These are phyloP conservation scores for Dioscorea dumetorum DNA, from an alignment of 106 monocot genomes.

Conservation along the genomic window DNA sequence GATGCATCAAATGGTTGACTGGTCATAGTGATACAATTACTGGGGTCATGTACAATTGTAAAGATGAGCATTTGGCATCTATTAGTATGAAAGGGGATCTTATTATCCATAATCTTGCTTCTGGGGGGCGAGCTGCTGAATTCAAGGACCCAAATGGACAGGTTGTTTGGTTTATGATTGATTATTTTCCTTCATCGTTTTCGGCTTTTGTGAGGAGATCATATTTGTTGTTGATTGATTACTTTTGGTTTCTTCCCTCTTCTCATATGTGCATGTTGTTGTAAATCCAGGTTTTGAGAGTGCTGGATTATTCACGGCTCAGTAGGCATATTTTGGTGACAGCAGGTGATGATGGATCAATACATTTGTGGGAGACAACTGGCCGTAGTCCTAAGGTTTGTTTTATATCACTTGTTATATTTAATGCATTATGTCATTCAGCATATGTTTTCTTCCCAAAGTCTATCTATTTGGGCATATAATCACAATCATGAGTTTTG, in stretches of 20 bases:
- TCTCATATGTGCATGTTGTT: constrained; percentile 4
- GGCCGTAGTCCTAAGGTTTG: constrained; percentile 76
- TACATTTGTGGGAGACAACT: constrained; percentile 94
- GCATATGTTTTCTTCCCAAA: too few relatives aligned
- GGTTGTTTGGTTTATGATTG: constrained; percentile 38
- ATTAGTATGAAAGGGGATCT: constrained; percentile 90
- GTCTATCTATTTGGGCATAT: too few relatives aligned
- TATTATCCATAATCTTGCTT: constrained; percentile 94
- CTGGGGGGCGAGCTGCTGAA: constrained; percentile 82
- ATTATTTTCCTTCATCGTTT: background rate
- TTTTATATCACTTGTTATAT: background rate
- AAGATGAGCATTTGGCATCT: constrained; percentile 93
- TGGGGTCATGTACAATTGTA: constrained; percentile 93
- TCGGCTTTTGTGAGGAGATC: background rate
- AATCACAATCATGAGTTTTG: too few relatives aligned
- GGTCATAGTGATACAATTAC: constrained; percentile 85
- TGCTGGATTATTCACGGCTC: constrained; percentile 91
- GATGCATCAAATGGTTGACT: constrained; percentile 90
- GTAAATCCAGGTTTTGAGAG: constrained; percentile 72
- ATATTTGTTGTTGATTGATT: too few relatives aligned
- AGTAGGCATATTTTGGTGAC: constrained; percentile 85
- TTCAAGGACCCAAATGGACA: constrained; percentile 89
- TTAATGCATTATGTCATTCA: too few relatives aligned
- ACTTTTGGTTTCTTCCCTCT: too few relatives aligned
- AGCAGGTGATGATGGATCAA: constrained; percentile 97